Evolutionary conservation across 2,329 filamentous ascomycete species (phyloP).

Genomic region (Exophiala bonariae): DNA sequence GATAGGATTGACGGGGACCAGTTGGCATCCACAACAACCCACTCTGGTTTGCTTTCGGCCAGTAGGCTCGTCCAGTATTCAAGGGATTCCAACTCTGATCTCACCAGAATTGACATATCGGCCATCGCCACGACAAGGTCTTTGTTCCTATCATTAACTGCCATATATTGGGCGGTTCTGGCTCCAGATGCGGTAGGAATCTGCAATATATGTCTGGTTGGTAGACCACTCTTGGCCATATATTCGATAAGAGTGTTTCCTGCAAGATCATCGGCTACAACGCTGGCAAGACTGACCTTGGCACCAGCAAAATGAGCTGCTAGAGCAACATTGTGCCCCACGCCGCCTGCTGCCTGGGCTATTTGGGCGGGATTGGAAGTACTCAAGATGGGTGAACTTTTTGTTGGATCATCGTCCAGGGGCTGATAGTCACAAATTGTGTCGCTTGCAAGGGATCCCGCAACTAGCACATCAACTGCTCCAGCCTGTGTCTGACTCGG

Average conservation of each 20-base stretch:
- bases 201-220: conserved; percentile 62
- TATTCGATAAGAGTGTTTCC: conserved; percentile 71
- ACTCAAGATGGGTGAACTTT: conserved; percentile 51
- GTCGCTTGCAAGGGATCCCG: conserved; percentile 84
- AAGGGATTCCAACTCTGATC: conserved; percentile 44
- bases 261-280: conserved; percentile 76
- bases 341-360: conserved; percentile 80
- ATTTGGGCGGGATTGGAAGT: conserved; percentile 87
- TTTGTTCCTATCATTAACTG: conserved; percentile 80
- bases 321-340: conserved; percentile 87
- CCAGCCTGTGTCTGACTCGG: conserved; percentile 5
- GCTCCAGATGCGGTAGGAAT: conserved; percentile 53
- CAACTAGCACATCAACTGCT: conserved; percentile 71
- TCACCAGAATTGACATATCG: conserved; percentile 81
- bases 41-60: conserved; percentile 61
- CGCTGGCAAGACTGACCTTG: conserved; percentile 72
- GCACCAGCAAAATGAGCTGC: conserved; percentile 72
- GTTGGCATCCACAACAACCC: conserved; percentile 85
- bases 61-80: conserved; percentile 65
- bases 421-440: conserved; percentile 76
- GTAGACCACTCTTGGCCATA: conserved; percentile 64
- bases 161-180: conserved; percentile 86
- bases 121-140: conserved; percentile 91
- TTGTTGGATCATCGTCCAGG: conserved; percentile 35
- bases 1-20: conserved; percentile 69